These are phyloP conservation scores for Diplosphaera chodatii DNA, from an alignment of 139 green algal genomes.

Conservation along the genomic window DNA sequence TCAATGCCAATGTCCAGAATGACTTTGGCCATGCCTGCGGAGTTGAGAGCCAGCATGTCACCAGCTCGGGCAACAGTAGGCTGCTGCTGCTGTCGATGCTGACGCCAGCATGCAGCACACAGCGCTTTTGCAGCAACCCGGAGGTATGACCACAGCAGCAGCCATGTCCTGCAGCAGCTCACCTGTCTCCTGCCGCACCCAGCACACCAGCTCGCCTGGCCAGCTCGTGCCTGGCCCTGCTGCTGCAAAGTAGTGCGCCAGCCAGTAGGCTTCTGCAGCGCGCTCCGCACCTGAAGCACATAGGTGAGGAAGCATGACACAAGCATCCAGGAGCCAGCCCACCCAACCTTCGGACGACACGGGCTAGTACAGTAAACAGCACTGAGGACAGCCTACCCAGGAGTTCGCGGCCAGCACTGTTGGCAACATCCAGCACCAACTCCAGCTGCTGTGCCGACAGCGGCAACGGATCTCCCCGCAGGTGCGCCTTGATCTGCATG, in stretches of 20 bases:
- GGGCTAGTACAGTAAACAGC: too few species aligned
- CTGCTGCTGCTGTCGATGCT: too few species aligned
- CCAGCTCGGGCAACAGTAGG: too few species aligned
- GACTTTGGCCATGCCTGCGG: slow-evolving; percentile 42
- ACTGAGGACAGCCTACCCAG: too few species aligned
- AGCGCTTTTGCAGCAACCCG: too few species aligned
- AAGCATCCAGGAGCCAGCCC: too few species aligned
- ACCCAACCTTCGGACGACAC: too few species aligned
- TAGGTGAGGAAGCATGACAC: too few species aligned
- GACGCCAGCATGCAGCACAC: too few species aligned
- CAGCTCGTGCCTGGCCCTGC: slow-evolving; percentile 10
- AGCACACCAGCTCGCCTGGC: slow-evolving; percentile 48
- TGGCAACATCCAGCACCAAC: slow-evolving; percentile 6
- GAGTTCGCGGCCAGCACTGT: slow-evolving; percentile 19
- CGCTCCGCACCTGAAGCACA: slow-evolving; percentile 50
- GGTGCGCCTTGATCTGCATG: slow-evolving; percentile 17
- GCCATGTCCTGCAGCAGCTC: too few species aligned
- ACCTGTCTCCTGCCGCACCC: slow-evolving; percentile 47
- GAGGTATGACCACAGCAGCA: too few species aligned
- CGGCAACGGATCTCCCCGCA: slow-evolving; percentile 31
- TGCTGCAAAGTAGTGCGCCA: slow-evolving; percentile 52
- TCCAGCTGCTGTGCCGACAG: slow-evolving; percentile 30
- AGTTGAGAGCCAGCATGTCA: too few species aligned
- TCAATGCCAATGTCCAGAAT: slow-evolving; percentile 64
- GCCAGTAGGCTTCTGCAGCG: slow-evolving; percentile 48